Evolutionary conservation across 2,329 filamentous ascomycete genomes (phyloP).

Genomic region (Colletotrichum tropicicola): DNA sequence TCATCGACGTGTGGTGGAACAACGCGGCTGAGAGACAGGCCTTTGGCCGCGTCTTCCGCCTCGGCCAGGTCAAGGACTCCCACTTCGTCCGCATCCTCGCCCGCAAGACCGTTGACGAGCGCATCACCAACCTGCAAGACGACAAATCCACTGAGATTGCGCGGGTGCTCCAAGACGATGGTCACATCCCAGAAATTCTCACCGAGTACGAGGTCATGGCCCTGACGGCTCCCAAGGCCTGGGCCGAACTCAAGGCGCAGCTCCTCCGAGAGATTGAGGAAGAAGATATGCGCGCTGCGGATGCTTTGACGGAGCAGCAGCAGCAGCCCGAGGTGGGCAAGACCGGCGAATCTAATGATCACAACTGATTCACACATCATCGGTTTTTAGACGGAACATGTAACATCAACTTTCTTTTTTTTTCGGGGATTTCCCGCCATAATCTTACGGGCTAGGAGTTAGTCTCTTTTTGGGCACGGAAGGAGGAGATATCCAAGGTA

Average conservation of each 20-base stretch:
- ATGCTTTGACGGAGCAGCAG: not conserved
- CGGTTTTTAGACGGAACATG: too few relatives aligned
- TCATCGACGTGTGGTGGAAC: constrained; percentile 71
- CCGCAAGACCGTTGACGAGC: constrained; percentile 64
- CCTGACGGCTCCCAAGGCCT: not conserved
- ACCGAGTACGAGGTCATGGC: not conserved
- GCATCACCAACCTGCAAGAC: constrained; percentile 63
- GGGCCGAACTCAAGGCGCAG: too few relatives aligned
- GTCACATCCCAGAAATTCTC: constrained; percentile 5
- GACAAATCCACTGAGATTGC: constrained; percentile 59
- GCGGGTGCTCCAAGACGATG: constrained; percentile 40
- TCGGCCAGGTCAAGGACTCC: constrained; percentile 70
- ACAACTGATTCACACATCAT: too few relatives aligned
- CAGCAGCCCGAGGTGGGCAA: too few relatives aligned
- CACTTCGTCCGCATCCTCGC: constrained; percentile 67
- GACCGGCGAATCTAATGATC: too few relatives aligned
- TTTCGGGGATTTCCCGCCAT: too few relatives aligned
- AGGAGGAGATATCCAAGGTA: too few relatives aligned
- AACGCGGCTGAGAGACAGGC: constrained; percentile 68
- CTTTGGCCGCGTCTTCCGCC: constrained; percentile 67
- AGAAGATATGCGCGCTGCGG: not conserved
- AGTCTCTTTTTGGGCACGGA: too few relatives aligned
- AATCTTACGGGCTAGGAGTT: too few relatives aligned
- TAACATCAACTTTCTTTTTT: too few relatives aligned
- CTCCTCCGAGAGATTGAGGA: not conserved